Evolutionary conservation across 495 filamentous ascomycete species (phyloP).

Genomic region (Collariella sp.): DNA sequence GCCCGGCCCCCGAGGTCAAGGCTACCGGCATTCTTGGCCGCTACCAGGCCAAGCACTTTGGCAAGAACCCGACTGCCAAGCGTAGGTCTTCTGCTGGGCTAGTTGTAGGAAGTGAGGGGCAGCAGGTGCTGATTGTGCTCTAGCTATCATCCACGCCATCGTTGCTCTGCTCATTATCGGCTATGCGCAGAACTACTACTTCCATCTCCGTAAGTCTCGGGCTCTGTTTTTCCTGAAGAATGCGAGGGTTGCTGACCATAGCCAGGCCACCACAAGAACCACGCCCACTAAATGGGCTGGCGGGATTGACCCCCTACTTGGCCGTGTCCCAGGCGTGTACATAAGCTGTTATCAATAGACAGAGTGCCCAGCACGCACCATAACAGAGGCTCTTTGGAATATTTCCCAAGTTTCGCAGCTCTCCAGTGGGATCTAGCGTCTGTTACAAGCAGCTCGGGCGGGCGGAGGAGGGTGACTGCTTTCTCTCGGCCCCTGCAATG

Average conservation of each 20-base stretch:
- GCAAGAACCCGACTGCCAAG: conserved; percentile 75
- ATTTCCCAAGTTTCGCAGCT: not conserved
- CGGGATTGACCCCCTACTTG: conserved; percentile 14
- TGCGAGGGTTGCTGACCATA: not conserved
- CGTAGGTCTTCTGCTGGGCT: conserved; percentile 53
- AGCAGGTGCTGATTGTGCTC: conserved; percentile 20
- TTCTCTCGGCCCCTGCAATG: no score
- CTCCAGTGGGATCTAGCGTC: not conserved
- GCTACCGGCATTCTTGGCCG: conserved; percentile 68
- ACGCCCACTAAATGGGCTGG: conserved; percentile 65
- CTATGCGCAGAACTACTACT: conserved; percentile 98
- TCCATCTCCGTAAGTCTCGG: conserved; percentile 78
- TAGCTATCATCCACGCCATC: conserved; percentile 84
- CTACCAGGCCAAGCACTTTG: conserved; percentile 93
- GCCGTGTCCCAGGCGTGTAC: conserved; percentile 33
- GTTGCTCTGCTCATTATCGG: conserved; percentile 63
- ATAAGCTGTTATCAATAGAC: conserved; percentile 36
- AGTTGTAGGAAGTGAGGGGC: not conserved
- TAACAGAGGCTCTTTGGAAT: conserved; percentile 6
- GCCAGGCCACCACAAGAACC: conserved; percentile 98
- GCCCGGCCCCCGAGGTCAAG: conserved; percentile 71
- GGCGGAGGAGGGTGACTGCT: no score
- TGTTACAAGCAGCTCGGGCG: no score
- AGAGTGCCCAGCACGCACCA: conserved; percentile 14
- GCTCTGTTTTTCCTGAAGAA: not conserved